phyloP scores from a whole-genome alignment of 1,284 basidiomycete genomes.

The Pseudozyma hubeiensis region DNA sequence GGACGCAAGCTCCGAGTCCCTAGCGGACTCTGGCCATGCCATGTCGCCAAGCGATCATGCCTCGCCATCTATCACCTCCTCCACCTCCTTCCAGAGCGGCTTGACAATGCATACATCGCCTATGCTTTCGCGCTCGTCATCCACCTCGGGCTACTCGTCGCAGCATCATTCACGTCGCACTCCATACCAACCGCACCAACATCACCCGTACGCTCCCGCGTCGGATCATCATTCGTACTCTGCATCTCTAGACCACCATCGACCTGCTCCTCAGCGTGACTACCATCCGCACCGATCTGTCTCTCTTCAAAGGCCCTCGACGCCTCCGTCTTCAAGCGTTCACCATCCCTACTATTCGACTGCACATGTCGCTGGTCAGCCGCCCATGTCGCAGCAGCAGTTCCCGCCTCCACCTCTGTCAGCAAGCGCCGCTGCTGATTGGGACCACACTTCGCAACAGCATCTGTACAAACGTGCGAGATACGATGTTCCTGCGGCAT shows the following conservation, averaged over 20 bases:
- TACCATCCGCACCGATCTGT: constrained; percentile 17
- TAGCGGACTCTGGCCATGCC: constrained; percentile 11
- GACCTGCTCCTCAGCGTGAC: constrained; percentile 15
- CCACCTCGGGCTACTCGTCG: constrained; percentile 24
- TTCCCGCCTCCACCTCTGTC: constrained; percentile 32
- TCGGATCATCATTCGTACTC: constrained; percentile 5
- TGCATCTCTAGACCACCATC: neutral
- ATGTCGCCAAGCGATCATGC: constrained; percentile 18
- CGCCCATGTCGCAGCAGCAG: constrained; percentile 18
- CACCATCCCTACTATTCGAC: constrained; percentile 13
- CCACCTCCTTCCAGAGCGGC: constrained; percentile 25
- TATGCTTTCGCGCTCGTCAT: constrained; percentile 39
- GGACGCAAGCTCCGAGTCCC: constrained; percentile 29
- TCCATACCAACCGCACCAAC: constrained; percentile 24
- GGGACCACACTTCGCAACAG: constrained; percentile 43
- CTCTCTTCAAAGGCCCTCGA: constrained; percentile 9
- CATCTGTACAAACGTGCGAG: constrained; percentile 38
- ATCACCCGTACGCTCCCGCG: constrained; percentile 25
- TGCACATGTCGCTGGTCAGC: constrained; percentile 3
- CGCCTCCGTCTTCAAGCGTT: constrained; percentile 4
- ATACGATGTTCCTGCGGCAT: constrained; percentile 31
- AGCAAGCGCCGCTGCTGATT: constrained; percentile 33
- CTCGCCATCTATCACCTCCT: constrained; percentile 29
- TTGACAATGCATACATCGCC: constrained; percentile 29
- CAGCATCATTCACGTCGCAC: constrained; percentile 21